A percentile compares a stretch with the other conserved stretches of the same genome.
phyloP scores from a whole-genome alignment of 192 early-diverging fungal species.

The Allomyces macrogynus region DNA sequence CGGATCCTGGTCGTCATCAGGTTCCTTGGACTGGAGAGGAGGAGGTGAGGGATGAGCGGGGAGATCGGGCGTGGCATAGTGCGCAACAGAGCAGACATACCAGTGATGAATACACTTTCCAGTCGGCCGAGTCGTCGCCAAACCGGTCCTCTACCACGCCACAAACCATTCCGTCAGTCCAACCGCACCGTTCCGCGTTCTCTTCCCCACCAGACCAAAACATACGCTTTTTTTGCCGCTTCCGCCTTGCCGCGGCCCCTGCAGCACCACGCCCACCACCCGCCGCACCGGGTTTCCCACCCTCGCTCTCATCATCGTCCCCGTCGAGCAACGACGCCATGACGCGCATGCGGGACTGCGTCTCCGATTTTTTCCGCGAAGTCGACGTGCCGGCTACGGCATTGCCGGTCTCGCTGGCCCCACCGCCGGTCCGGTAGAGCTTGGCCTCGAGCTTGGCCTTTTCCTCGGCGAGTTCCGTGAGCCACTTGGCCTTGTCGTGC shows the following conservation, averaged over 20 bases:
- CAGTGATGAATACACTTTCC: constrained; percentile 79
- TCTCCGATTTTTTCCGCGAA: background rate
- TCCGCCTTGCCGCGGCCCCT: too few relatives aligned
- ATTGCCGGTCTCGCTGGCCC: too few relatives aligned
- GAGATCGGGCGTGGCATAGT: background rate
- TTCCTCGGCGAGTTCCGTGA: background rate
- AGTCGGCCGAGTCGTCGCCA: constrained; percentile 82
- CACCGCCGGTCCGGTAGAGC: background rate
- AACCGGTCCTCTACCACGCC: constrained; percentile 60
- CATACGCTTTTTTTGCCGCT: constrained; percentile 8
- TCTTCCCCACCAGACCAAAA: too few relatives aligned
- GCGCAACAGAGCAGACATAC: constrained; percentile 19
- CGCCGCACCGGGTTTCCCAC: background rate
- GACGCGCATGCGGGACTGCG: background rate
- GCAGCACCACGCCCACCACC: background rate
- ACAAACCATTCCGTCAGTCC: background rate
- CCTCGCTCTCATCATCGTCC: background rate
- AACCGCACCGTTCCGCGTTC: background rate
- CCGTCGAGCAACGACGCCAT: background rate
- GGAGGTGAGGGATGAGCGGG: background rate
- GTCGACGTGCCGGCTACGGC: too few relatives aligned
- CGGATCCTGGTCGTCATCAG: constrained; percentile 61
- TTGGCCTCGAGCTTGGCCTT: background rate
- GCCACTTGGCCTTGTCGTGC: background rate
- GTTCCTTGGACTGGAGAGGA: constrained; percentile 36